phyloP scores from a whole-genome alignment of 2,329 filamentous ascomycete genomes.

The Fusarium sp. region DNA sequence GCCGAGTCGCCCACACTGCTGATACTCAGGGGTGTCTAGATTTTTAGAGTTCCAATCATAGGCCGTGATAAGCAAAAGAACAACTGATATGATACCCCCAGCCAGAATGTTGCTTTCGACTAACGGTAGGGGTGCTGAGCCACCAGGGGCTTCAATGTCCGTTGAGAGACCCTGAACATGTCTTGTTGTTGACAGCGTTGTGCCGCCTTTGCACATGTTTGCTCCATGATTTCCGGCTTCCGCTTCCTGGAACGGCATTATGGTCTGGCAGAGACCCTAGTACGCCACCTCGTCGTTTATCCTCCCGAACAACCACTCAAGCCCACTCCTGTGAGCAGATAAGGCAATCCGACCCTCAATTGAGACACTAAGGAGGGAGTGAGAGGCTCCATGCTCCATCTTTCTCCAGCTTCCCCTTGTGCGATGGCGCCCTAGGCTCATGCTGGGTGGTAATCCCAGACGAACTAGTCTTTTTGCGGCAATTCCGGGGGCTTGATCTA shows the following conservation, averaged over 20 bases:
- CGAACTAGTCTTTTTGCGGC: conserved; percentile 47
- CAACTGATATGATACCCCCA: conserved; percentile 39
- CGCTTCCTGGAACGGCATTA: conserved; percentile 15
- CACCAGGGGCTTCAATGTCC: conserved; percentile 4
- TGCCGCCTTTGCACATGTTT: conserved; percentile 14
- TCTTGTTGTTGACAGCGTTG: conserved; percentile 15
- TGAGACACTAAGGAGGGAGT: conserved; percentile 23
- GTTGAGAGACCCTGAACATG: conserved; percentile 21
- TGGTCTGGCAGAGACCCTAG: conserved; percentile 28
- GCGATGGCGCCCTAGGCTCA: conserved; percentile 45
- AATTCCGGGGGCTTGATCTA: conserved; percentile 54
- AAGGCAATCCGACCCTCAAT: conserved; percentile 42
- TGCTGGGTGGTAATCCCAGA: conserved; percentile 34
- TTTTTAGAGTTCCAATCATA: conserved; percentile 29
- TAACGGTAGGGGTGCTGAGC: conserved; percentile 37
- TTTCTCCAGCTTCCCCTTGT: conserved; percentile 51
- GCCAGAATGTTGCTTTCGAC: conserved; percentile 18
- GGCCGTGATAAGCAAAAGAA: conserved; percentile 39
- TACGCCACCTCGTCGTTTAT: conserved; percentile 37
- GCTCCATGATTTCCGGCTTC: conserved; percentile 2
- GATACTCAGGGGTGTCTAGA: conserved; percentile 36
- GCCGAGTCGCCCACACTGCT: conserved; percentile 18
- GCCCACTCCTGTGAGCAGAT: conserved; percentile 40
- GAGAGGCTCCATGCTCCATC: conserved; percentile 48
- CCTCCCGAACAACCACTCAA: conserved; percentile 26